Conservation (phyloP, 176 grass and related monocot species). For the Areca catechu region DNA sequence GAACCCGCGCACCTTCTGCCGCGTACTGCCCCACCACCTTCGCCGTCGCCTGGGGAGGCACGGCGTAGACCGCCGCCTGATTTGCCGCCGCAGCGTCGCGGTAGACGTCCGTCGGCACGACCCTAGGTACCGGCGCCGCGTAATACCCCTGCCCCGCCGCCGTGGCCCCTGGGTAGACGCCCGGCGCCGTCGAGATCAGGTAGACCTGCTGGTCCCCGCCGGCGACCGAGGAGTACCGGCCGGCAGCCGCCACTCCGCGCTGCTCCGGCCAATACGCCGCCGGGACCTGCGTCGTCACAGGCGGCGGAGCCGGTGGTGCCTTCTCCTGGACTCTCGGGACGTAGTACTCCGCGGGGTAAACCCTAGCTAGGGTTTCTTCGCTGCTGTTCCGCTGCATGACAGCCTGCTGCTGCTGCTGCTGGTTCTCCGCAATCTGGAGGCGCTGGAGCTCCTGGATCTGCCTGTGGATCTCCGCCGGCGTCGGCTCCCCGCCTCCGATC, state of each 20-base stretch:
- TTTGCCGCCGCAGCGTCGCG: not conserved
- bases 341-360: constrained; percentile 46
- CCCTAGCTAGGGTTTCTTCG: constrained; percentile 59
- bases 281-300: no score
- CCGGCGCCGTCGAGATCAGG: constrained; percentile 1
- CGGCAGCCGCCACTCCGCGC: constrained; percentile 9
- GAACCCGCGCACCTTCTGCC: not conserved
- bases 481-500: not conserved
- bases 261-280: constrained; percentile 31
- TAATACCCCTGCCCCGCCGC: constrained; percentile 1
- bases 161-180: not conserved
- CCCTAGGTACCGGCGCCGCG: constrained; percentile 1
- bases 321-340: constrained; percentile 58
- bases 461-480: constrained; percentile 38
- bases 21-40: not conserved
- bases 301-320: not conserved
- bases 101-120: constrained; percentile 6
- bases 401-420: constrained; percentile 24
- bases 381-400: constrained; percentile 44
- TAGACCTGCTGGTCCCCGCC: constrained; percentile 13
- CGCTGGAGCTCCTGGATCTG: constrained; percentile 74
- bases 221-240: constrained; percentile 8
- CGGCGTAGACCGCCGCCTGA: constrained; percentile 1
- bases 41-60: constrained; percentile 18
- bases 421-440: constrained; percentile 47